Evolutionary conservation across 305 asterid species (phyloP).

Genomic region (Rubia peregrina): DNA sequence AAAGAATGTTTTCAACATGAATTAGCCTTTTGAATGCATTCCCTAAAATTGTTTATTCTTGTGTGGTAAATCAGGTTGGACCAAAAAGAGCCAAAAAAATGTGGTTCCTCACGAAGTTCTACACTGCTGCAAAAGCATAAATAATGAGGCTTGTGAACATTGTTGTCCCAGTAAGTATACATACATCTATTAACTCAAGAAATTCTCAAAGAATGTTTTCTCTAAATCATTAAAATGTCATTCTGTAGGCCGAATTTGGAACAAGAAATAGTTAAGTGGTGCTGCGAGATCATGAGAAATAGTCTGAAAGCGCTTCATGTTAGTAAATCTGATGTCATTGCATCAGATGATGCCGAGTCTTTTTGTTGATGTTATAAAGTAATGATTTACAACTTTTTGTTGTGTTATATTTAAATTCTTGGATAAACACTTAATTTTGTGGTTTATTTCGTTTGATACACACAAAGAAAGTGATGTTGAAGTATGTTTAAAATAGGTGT

Average conservation of each 20-base stretch:
- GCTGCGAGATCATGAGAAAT: slow-evolving; percentile 80
- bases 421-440: no score
- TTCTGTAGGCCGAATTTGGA: slow-evolving; percentile 55
- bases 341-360: slow-evolving; percentile 84
- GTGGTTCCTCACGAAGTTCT: slow-evolving; percentile 83
- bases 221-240: not conserved
- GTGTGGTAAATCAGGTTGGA: slow-evolving; percentile 53
- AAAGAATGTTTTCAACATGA: not conserved
- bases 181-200: not conserved
- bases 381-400: no score
- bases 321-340: slow-evolving; percentile 79
- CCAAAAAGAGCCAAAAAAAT: slow-evolving; percentile 89
- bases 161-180: slow-evolving; percentile 57
- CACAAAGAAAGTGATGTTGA: no score
- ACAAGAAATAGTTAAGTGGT: slow-evolving; percentile 76
- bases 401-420: no score
- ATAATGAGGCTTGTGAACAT: slow-evolving; percentile 86
- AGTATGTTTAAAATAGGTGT: no score
- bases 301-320: slow-evolving; percentile 83
- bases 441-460: no score
- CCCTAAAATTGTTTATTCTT: slow-evolving; percentile 39
- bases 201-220: not conserved
- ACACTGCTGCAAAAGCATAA: slow-evolving; percentile 76
- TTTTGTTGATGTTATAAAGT: no score
- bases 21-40: no score